Evolutionary conservation across 169 alveolate species (phyloP).

Genomic region (Babesia caballi): DNA sequence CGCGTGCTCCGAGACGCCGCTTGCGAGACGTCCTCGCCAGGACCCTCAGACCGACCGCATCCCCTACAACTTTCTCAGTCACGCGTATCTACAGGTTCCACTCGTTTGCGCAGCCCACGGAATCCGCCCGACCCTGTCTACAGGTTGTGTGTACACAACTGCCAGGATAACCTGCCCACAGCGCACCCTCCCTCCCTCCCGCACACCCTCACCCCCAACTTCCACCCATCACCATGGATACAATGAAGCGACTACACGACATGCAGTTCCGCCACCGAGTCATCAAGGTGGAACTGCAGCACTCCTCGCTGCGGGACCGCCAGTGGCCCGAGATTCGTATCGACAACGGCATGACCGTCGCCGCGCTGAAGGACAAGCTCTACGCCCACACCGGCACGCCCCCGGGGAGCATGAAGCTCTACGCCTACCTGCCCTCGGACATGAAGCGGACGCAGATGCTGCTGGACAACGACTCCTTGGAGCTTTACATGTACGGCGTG

Average conservation of each 20-base stretch:
- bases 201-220: neutral
- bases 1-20: slow-evolving; percentile 6
- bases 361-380: slow-evolving; percentile 61
- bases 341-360: slow-evolving; percentile 54
- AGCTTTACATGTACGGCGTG: slow-evolving; percentile 51
- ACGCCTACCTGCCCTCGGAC: slow-evolving; percentile 57
- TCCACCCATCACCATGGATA: neutral
- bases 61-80: no score
- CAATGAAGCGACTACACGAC: slow-evolving; percentile 20
- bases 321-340: slow-evolving; percentile 64
- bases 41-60: no score
- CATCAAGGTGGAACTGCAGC: slow-evolving; percentile 58
- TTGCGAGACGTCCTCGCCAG: no score
- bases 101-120: no score
- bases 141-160: no score
- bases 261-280: neutral
- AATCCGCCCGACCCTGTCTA: no score
- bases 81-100: no score
- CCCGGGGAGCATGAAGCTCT: slow-evolving; percentile 43
- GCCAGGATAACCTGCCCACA: no score
- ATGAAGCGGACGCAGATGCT: slow-evolving; percentile 41
- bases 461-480: slow-evolving; percentile 37
- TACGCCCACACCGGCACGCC: slow-evolving; percentile 65
- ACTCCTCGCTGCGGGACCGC: slow-evolving; percentile 41
- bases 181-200: no score